Percentiles rank a stretch among this genome's conserved stretches.
Evolutionary conservation across 2,329 filamentous ascomycete genomes (phyloP).

Genomic region (Monosporascus ibericus): DNA sequence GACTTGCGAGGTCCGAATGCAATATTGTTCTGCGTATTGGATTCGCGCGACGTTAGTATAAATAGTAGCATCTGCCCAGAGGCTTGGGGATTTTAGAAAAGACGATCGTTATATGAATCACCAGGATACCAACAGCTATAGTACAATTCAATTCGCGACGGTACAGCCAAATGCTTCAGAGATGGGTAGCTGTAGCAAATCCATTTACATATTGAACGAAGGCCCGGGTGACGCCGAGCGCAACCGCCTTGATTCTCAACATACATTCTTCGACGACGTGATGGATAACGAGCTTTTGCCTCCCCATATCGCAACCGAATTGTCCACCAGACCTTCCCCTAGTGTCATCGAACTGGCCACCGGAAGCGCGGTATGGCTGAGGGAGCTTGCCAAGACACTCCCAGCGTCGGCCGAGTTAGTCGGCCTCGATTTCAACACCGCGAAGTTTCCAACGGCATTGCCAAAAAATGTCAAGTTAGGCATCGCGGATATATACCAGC

Average conservation of each 20-base stretch:
- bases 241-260: slow-evolving; percentile 5
- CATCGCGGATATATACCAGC: slow-evolving; percentile 6
- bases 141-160: too few relatives aligned
- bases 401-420: slow-evolving; percentile 8
- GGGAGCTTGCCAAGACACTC: slow-evolving; percentile 5
- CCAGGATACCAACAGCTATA: too few relatives aligned
- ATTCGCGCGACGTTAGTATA: too few relatives aligned
- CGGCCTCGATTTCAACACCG: slow-evolving; percentile 9
- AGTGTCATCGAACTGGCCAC: slow-evolving; percentile 9
- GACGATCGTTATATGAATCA: too few relatives aligned
- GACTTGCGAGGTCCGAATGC: too few relatives aligned
- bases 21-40: too few relatives aligned
- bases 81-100: too few relatives aligned
- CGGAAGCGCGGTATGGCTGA: slow-evolving; percentile 9
- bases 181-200: background rate
- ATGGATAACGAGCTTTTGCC: slow-evolving; percentile 5
- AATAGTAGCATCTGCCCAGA: too few relatives aligned
- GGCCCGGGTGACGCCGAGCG: slow-evolving; percentile 1
- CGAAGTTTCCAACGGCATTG: slow-evolving; percentile 8
- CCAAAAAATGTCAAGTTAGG: slow-evolving; percentile 5
- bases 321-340: slow-evolving; percentile 3
- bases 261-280: slow-evolving; percentile 5
- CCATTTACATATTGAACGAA: slow-evolving; percentile 7
- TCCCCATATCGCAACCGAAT: slow-evolving; percentile 1
- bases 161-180: too few relatives aligned